Evolutionary conservation across 192 early-diverging fungal genomes (phyloP).

Genomic region (Geosiphon pyriformis): DNA sequence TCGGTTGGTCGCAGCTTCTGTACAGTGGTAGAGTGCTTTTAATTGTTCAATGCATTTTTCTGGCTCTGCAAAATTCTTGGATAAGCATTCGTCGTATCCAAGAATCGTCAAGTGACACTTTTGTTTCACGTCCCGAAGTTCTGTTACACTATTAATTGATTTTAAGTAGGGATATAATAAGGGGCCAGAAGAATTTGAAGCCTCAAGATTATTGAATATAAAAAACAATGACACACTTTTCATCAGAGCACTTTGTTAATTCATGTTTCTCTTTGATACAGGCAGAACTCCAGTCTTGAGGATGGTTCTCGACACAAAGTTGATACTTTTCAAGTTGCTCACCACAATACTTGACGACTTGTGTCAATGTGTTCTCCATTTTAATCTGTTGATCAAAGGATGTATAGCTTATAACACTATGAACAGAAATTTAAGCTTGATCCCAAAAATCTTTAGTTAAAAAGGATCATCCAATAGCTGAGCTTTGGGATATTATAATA

Average conservation of each 20-base stretch:
- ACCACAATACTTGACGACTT: slow-evolving; percentile 27
- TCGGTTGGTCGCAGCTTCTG: neutral
- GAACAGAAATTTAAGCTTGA: too few species aligned
- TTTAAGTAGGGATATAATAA: too few species aligned
- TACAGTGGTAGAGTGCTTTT: neutral
- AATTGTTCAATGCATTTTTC: slow-evolving; percentile 8
- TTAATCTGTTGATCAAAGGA: neutral
- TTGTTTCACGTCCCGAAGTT: neutral
- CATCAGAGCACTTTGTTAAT: slow-evolving; percentile 19
- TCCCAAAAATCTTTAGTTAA: too few species aligned
- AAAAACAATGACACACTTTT: slow-evolving; percentile 13
- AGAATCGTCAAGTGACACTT: neutral
- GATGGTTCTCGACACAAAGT: slow-evolving; percentile 16
- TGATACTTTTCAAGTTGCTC: slow-evolving; percentile 9
- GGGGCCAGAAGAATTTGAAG: too few species aligned
- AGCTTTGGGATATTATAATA: too few species aligned
- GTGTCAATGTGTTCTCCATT: slow-evolving; percentile 22
- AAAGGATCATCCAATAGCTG: too few species aligned
- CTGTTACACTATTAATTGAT: neutral
- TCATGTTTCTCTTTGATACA: slow-evolving; percentile 5
- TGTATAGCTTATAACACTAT: neutral
- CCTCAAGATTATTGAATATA: neutral
- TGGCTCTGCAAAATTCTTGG: neutral
- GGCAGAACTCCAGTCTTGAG: slow-evolving; percentile 5
- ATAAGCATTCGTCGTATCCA: neutral